phyloP scores from a whole-genome alignment of 1,139 yeast species.

The Suhomyces bokatorum region DNA sequence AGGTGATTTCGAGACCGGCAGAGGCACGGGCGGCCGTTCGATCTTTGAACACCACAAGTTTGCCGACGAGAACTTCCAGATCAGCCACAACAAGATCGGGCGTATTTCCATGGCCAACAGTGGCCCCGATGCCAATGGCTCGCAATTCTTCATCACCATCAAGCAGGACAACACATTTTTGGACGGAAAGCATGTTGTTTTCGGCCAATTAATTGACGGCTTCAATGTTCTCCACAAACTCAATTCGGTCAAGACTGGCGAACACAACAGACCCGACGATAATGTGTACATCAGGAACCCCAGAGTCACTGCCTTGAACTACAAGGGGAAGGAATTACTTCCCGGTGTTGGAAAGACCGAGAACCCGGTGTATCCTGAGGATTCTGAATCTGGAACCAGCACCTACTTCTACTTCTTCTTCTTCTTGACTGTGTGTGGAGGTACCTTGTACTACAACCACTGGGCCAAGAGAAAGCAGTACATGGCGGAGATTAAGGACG shows the following conservation, averaged over 20 bases:
- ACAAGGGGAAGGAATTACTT: background rate
- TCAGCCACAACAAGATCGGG: constrained; percentile 39
- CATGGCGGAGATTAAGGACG: constrained; percentile 32
- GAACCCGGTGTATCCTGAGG: background rate
- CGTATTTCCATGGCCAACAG: constrained; percentile 46
- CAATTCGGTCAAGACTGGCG: constrained; percentile 13
- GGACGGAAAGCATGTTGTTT: constrained; percentile 58
- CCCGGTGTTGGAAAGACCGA: background rate
- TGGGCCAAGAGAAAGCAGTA: constrained; percentile 26
- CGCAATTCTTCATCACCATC: constrained; percentile 42
- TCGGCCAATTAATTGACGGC: constrained; percentile 53
- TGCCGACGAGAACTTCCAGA: constrained; percentile 39
- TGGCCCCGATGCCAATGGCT: constrained; percentile 45
- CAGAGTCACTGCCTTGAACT: constrained; percentile 14
- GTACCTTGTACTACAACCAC: constrained; percentile 17
- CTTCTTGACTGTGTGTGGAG: constrained; percentile 14
- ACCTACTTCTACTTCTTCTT: constrained; percentile 23
- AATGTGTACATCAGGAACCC: constrained; percentile 26
- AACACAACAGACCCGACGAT: constrained; percentile 14
- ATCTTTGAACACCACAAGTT: constrained; percentile 30
- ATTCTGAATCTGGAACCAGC: constrained; percentile 1
- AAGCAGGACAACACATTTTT: constrained; percentile 26
- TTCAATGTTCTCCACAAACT: constrained; percentile 21
- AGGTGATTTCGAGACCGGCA: constrained; percentile 33
- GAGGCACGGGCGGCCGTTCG: constrained; percentile 35